Evolutionary conservation across 1,284 basidiomycete species (phyloP).

Genomic region (Sporisorium exsertum): DNA sequence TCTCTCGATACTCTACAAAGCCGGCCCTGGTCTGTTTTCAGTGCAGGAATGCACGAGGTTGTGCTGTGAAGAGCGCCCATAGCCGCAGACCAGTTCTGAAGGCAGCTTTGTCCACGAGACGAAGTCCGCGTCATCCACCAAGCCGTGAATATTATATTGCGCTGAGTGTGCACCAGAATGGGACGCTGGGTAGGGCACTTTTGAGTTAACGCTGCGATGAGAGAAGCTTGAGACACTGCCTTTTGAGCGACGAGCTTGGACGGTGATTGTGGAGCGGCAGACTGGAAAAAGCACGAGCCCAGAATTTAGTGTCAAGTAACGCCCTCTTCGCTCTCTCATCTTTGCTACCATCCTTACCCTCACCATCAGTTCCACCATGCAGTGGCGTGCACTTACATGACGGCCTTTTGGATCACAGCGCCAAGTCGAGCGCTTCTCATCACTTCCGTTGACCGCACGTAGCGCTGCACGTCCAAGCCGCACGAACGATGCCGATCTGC

Average conservation of each 20-base stretch:
- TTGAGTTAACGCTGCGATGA: neutral
- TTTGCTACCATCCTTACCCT: neutral
- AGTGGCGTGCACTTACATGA: neutral
- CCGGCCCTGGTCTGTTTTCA: neutral
- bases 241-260: neutral
- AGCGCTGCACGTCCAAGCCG: neutral
- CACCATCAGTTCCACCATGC: neutral
- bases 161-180: neutral
- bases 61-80: neutral
- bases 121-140: neutral
- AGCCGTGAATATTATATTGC: neutral
- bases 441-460: neutral
- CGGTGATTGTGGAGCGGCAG: neutral
- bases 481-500: conserved; percentile 43
- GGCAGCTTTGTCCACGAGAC: neutral
- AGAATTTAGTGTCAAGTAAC: neutral
- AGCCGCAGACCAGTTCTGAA: neutral
- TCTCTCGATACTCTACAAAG: neutral
- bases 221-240: neutral
- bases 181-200: neutral
- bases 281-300: neutral
- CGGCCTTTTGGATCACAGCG: neutral
- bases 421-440: neutral
- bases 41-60: neutral
- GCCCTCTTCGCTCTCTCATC: neutral